Conservation (phyloP, 2,329 filamentous ascomycete genomes). For the Aspergillus flavus region DNA sequence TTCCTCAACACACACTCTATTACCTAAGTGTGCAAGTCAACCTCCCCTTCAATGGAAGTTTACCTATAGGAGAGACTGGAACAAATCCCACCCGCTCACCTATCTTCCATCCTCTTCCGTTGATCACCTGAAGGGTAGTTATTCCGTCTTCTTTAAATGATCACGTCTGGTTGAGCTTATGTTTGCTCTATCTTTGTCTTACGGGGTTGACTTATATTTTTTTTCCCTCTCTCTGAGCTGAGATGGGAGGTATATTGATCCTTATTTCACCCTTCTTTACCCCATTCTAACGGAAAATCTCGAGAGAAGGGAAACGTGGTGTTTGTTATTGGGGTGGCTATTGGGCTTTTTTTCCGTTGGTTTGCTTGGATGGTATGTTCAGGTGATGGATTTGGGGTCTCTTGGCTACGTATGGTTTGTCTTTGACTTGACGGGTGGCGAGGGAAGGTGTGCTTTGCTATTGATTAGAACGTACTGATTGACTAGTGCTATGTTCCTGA, state of each 20-base stretch:
- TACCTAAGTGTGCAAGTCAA: neutral
- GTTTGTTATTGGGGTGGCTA: neutral
- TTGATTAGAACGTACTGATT: neutral
- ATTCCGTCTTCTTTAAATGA: neutral
- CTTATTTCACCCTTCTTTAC: too few relatives aligned
- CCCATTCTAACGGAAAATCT: too few relatives aligned
- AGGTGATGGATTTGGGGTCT: neutral
- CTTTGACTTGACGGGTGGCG: too few relatives aligned
- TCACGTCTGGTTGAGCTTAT: neutral
- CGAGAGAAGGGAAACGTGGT: neutral
- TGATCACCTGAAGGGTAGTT: neutral
- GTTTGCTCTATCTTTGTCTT: neutral
- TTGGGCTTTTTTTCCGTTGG: neutral
- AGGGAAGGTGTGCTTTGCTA: neutral
- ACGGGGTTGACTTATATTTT: neutral
- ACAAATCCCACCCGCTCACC: neutral
- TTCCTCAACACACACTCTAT: neutral
- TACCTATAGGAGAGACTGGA: neutral
- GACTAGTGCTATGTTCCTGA: neutral
- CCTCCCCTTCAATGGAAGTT: neutral
- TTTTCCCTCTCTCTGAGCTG: neutral
- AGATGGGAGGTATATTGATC: neutral
- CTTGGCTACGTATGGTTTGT: neutral
- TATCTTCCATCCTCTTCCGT: neutral
- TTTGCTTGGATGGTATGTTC: neutral